phyloP scores from a whole-genome alignment of 2,329 filamentous ascomycete species.

The Escovopsis sp. region DNA sequence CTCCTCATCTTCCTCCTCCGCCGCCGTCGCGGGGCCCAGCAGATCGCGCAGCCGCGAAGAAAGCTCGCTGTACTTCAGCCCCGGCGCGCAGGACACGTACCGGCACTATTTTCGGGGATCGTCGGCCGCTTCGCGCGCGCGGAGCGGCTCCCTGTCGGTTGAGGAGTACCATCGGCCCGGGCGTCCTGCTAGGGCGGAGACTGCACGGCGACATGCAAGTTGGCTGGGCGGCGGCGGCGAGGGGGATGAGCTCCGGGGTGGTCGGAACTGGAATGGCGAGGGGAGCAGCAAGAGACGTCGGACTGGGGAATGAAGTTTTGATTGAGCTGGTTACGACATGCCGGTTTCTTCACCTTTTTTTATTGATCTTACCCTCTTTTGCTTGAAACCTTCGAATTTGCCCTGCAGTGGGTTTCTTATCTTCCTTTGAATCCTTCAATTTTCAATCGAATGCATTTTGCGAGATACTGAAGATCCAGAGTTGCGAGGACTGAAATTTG shows the following conservation, averaged over 20 bases:
- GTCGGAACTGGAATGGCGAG: too few species aligned
- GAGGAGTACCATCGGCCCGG: too few species aligned
- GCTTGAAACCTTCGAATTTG: too few species aligned
- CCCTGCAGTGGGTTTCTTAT: too few species aligned
- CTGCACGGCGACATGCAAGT: too few species aligned
- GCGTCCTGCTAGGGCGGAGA: too few species aligned
- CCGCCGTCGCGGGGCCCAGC: background rate
- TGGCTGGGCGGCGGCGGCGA: too few species aligned
- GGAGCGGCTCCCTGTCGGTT: too few species aligned
- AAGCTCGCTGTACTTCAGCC: constrained; percentile 1
- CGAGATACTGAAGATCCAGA: too few species aligned
- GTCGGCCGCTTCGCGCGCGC: too few species aligned
- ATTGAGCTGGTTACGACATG: background rate
- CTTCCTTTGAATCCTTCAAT: background rate
- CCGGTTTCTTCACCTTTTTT: background rate
- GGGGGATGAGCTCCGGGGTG: too few species aligned
- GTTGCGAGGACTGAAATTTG: too few species aligned
- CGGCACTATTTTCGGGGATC: background rate
- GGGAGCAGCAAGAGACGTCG: background rate
- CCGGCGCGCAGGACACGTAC: background rate
- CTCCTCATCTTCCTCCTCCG: background rate
- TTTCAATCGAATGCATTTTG: background rate
- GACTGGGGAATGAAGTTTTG: background rate
- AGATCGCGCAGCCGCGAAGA: background rate
- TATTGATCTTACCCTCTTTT: background rate